phyloP scores from a whole-genome alignment of 225 moss, liverwort and hornwort genomes.

The Marchantia paleacea region DNA sequence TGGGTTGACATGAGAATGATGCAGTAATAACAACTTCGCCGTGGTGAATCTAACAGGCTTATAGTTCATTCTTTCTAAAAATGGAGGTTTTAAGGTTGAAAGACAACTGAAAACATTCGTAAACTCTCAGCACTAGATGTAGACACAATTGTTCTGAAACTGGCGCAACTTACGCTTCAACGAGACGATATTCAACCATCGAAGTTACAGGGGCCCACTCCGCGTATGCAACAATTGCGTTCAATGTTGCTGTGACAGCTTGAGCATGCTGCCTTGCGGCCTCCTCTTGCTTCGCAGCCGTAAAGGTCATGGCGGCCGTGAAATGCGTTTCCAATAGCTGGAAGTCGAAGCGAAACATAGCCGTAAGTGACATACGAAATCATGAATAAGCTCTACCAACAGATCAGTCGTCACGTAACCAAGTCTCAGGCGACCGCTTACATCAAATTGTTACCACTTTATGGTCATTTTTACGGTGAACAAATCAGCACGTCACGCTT shows the following conservation, averaged over 20 bases:
- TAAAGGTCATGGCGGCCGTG: constrained; percentile 58
- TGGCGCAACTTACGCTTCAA: constrained; percentile 67
- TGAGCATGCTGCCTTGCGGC: constrained; percentile 69
- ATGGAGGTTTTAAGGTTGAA: no score
- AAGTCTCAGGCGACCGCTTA: no score
- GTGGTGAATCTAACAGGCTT: no score
- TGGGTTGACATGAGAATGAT: no score
- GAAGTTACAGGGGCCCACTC: constrained; percentile 94
- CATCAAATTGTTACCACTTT: no score
- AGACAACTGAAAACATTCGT: background rate
- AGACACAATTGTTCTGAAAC: background rate
- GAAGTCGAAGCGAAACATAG: background rate
- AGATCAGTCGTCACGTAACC: no score
- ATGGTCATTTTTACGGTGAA: no score
- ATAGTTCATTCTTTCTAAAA: no score
- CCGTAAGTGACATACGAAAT: no score
- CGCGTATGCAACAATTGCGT: constrained; percentile 77
- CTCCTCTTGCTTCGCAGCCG: constrained; percentile 66
- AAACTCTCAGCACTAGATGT: background rate
- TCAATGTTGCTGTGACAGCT: constrained; percentile 77
- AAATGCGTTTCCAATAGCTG: constrained; percentile 84
- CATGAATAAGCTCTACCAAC: no score
- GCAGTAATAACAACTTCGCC: no score
- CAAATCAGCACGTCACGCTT: no score
- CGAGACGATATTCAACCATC: constrained; percentile 70